Evolutionary conservation across 805 yeast species (phyloP), one percentile per base, ranked within the genome.

Genomic region (Kodamaea kaohsiungensis): DNA sequence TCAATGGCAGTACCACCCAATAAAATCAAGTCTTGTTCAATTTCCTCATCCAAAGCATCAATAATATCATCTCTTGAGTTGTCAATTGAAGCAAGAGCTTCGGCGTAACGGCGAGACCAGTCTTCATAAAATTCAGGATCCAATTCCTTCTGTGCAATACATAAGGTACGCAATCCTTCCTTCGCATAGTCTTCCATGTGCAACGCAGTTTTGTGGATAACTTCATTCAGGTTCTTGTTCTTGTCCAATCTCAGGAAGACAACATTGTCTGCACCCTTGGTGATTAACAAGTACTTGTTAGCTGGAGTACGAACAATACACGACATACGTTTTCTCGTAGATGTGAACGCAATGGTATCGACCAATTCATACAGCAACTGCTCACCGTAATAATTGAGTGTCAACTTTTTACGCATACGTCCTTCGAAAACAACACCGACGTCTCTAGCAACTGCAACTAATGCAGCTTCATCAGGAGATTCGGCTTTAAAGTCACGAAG

Each of bases 1-100:
- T 89, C 96, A 68, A 89, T 89, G 33, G 95, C 95, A 42, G 96
- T 89, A 59, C 95, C 95, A 62, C 96, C 96, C 19, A 88, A 69
- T 51, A 89, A 71, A 13, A 75, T 76, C 61, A 89, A 73, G 42
- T 86, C 85, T 46, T 82, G 74, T 68, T 89, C 96, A 52, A 89
- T 75, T 53, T 83, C 84, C 43, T 79, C 84, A 22, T 83, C 81
- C 25, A 85, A 76, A 25, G 59, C 58, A 38, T 82, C 89, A 61
- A 86, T 75, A 40, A 70, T 62, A 25, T 70, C 82, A 15, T 88
- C 93, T 54, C 93, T 77, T 53, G 83, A 76, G 45, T 73, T 78
- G 16, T 77, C 83, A 51, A 76, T 79, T 1, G 85, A 73, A 1
- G 87, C 74, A 39, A 74, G 66, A 1, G 91, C 93, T n/a, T 74